Evolutionary conservation across 768 basidiomycete species (phyloP).

Genomic region (Holtermannia corniformis): DNA sequence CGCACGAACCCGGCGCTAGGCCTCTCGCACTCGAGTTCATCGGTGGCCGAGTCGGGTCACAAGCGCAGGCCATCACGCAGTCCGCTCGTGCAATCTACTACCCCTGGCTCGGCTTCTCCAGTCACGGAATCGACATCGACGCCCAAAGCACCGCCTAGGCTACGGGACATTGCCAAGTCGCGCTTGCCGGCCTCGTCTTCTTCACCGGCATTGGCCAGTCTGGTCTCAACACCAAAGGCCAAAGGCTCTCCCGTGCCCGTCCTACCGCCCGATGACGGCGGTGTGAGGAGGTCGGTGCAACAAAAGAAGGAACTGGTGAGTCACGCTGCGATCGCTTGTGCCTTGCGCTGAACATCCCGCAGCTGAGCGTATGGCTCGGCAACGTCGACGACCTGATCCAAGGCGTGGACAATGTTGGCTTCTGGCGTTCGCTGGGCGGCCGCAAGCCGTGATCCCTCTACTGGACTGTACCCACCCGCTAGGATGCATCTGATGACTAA

Average conservation of each 20-base stretch:
- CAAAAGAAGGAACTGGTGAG: constrained; percentile 36
- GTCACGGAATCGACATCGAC: too few species aligned
- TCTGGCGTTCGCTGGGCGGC: constrained; percentile 54
- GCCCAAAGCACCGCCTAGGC: too few species aligned
- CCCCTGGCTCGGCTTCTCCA: too few species aligned
- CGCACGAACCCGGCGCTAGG: too few species aligned
- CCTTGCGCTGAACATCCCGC: background rate
- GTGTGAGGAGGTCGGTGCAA: constrained; percentile 19
- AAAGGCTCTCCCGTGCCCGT: background rate
- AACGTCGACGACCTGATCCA: constrained; percentile 88
- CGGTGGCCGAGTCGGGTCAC: too few species aligned
- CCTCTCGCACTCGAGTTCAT: too few species aligned
- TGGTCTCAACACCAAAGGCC: constrained; percentile 9
- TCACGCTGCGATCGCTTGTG: too few species aligned
- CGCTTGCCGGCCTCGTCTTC: too few species aligned
- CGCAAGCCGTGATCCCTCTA: background rate
- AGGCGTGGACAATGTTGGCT: constrained; percentile 72
- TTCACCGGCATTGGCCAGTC: too few species aligned
- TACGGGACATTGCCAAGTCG: too few species aligned
- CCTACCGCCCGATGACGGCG: background rate
- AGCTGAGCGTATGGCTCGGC: constrained; percentile 67
- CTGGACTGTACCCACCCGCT: too few species aligned
- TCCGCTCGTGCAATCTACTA: background rate
- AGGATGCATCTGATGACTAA: too few species aligned
- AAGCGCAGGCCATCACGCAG: background rate